Base-by-base conservation (phyloP, 495 filamentous ascomycete genomes). In the Trichocladium antarcticum region DNA sequence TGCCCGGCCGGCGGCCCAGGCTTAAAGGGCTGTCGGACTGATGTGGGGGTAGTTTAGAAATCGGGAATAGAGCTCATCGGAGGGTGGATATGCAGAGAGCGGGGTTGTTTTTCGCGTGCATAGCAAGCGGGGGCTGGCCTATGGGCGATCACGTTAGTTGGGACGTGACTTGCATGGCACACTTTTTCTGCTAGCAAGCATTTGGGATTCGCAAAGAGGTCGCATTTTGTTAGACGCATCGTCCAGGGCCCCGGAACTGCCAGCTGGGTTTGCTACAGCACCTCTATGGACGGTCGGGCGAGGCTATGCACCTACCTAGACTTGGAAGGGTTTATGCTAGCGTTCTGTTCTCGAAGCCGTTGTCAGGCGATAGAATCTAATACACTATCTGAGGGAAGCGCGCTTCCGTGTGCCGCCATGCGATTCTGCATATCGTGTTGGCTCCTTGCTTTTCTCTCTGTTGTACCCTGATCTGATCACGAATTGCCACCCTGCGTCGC, bases 291-390 rank as follows among this genome's bases (percentile, higher is more conserved):
- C 19, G 38, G 38, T 24, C 34, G 34, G n/a, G n/a, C n/a, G n/a
- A n/a, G n/a, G n/a, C n/a, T n/a, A n/a, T n/a, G n/a, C n/a, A n/a
- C n/a, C 8, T 27, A 8, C 24, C 24, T 27, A 40, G 39, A 21
- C 6, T 48, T 39, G 34, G 44, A 2, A 31, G n/a, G 32, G 14
- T 39, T 54, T 5, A 31, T 41, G 32, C 31, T 24, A 21, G 21
- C 11, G 32, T 24, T 37, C 11, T 28, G 49, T 29, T 39, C 24
- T 40, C 45, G 42, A 48, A 32, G 38, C 31, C 31, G 8, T 37
- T 37, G 40, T 8, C 14, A 9, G 40, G 35, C 41, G 35, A 53
- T 43, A 53, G 38, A 53, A 53, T 36, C 36, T 52, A 52, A 52
- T 52, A 47, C 36, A 47, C 17, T 37, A 7, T 20, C 6, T 38